phyloP scores from a whole-genome alignment of 192 early-diverging fungal species.

The Phycomyces blakesleeanus region DNA sequence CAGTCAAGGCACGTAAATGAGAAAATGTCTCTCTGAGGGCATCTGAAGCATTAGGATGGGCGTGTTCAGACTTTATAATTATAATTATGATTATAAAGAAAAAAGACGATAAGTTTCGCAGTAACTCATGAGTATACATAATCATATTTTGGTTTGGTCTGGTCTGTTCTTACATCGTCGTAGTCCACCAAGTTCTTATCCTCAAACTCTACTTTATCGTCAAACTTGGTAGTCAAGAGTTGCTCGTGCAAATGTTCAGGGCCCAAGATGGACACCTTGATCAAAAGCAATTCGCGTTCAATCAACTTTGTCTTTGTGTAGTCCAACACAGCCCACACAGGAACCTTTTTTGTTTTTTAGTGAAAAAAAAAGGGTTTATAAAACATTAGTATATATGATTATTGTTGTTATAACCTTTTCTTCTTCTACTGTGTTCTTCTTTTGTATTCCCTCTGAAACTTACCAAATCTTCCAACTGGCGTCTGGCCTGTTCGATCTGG shows the following conservation, averaged over 20 bases:
- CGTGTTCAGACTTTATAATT: too few species aligned
- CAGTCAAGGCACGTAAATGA: conserved; percentile 75
- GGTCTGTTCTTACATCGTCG: conserved; percentile 10
- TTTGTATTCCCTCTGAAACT: too few species aligned
- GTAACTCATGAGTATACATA: too few species aligned
- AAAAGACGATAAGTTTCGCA: too few species aligned
- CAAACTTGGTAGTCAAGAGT: conserved; percentile 30
- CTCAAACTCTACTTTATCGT: conserved; percentile 30
- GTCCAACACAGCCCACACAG: conserved; percentile 97
- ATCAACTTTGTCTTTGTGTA: conserved; percentile 87
- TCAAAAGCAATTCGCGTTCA: conserved; percentile 88
- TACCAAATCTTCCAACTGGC: conserved; percentile 95
- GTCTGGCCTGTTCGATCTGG: conserved; percentile 86
- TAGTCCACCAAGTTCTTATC: conserved; percentile 17
- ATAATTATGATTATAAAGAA: too few species aligned
- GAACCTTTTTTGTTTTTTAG: conserved; percentile 42
- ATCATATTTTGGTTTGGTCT: too few species aligned
- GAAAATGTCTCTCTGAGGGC: conserved; percentile 49
- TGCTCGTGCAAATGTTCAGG: conserved; percentile 61
- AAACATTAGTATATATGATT: background rate
- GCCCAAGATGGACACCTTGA: conserved; percentile 86
- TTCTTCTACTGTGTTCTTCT: too few species aligned
- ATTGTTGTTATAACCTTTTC: background rate
- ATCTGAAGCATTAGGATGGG: conserved; percentile 29
- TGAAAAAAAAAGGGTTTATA: background rate